A percentile compares a stretch with the other conserved stretches of the same genome.
These are phyloP conservation scores for Stramenopiles sp. DNA, from an alignment of 352 stramenopile genomes.

Conservation along the genomic window DNA sequence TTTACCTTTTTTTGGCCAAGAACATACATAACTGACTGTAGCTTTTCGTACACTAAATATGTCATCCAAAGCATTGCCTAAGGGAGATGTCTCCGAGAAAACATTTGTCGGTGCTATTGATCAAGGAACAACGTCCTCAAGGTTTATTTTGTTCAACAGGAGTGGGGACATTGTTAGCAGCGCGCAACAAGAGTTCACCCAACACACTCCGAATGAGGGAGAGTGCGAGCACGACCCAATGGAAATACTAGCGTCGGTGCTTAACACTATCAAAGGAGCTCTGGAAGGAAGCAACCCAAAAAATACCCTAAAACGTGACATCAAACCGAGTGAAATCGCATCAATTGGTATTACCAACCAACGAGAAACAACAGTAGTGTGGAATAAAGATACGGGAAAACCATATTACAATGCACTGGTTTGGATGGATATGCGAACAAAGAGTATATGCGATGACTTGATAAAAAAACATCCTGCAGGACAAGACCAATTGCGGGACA, in stretches of 20 bases:
- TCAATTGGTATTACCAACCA: slow-evolving; percentile 97
- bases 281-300: not conserved
- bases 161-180: slow-evolving; percentile 59
- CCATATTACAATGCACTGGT: slow-evolving; percentile 95
- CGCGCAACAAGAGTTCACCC: slow-evolving; percentile 84
- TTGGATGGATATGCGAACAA: slow-evolving; percentile 89
- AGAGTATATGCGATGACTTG: slow-evolving; percentile 50
- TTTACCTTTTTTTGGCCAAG: no score
- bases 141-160: slow-evolving; percentile 84
- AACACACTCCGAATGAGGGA: slow-evolving; percentile 69
- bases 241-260: slow-evolving; percentile 54
- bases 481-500: slow-evolving; percentile 36
- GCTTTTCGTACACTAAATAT: no score
- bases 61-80: no score
- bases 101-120: slow-evolving; percentile 61
- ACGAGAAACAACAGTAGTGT: slow-evolving; percentile 89
- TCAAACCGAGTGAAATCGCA: slow-evolving; percentile 32
- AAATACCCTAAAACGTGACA: not conserved
- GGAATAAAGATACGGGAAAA: slow-evolving; percentile 79
- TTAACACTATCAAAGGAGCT: not conserved
- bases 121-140: slow-evolving; percentile 84
- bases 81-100: no score
- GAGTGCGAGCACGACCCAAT: slow-evolving; percentile 93
- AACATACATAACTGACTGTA: no score
- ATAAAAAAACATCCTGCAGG: slow-evolving; percentile 20